Conservation (phyloP, 2,329 filamentous ascomycete genomes). For the Alternaria sp. region DNA sequence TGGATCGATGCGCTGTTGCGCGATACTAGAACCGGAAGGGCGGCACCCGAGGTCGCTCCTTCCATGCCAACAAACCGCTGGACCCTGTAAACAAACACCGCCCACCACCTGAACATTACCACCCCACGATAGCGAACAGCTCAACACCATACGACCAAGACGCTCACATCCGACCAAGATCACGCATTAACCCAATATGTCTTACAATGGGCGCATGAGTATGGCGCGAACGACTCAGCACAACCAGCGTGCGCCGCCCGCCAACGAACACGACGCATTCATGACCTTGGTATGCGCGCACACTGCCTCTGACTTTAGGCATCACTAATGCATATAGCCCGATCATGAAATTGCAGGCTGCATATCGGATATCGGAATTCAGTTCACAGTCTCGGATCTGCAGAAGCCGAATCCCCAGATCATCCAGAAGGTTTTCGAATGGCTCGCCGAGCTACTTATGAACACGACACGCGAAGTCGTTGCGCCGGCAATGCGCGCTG, state of each 20-base stretch:
- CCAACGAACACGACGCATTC: conserved; percentile 59
- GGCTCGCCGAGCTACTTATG: conserved; percentile 92
- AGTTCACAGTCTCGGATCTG: conserved; percentile 84
- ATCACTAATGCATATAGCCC: conserved; percentile 56
- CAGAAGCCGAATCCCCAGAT: conserved; percentile 93
- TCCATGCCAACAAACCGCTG: conserved; percentile 21
- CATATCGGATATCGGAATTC: conserved; percentile 95
- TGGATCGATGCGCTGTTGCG: conserved; percentile 20
- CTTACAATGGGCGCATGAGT: conserved; percentile 62
- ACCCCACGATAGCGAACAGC: conserved; percentile 12
- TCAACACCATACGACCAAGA: neutral
- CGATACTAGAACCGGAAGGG: conserved; percentile 17
- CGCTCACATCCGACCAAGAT: neutral
- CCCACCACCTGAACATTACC: conserved; percentile 15
- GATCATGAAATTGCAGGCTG: conserved; percentile 90
- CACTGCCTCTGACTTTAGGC: neutral
- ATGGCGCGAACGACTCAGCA: conserved; percentile 54
- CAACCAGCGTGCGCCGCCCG: conserved; percentile 53
- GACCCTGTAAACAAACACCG: conserved; percentile 21
- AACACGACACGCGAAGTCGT: conserved; percentile 93
- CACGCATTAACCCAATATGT: conserved; percentile 47
- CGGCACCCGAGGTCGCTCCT: conserved; percentile 11
- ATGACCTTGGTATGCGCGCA: conserved; percentile 57
- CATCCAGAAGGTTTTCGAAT: conserved; percentile 97
- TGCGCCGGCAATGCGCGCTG: conserved; percentile 92